Conservation (phyloP, 352 stramenopile species). For the Globisporangium polare region DNA sequence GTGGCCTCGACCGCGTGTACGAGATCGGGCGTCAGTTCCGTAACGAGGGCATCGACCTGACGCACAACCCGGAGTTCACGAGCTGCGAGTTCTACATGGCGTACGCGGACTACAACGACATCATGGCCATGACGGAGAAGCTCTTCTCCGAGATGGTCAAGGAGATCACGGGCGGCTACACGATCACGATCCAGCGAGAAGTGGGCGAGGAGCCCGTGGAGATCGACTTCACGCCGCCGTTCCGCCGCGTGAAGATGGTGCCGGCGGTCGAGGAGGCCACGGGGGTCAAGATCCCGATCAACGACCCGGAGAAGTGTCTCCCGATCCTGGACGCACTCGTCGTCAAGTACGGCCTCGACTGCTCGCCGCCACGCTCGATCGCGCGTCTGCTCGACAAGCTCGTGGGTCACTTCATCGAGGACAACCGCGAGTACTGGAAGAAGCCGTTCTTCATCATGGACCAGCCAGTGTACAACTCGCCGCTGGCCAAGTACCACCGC, state of each 20-base stretch:
- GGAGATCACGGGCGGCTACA: conserved; percentile 87
- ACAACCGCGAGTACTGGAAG: conserved; percentile 83
- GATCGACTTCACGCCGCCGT: conserved; percentile 94
- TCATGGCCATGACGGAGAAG: conserved; percentile 97
- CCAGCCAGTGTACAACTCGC: conserved; percentile 97
- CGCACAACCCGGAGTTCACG: conserved; percentile 99
- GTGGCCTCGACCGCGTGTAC: conserved; percentile 97
- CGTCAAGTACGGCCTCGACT: conserved; percentile 70
- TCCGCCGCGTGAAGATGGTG: conserved; percentile 95
- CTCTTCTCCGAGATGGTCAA: conserved; percentile 90
- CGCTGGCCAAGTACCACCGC: conserved; percentile 96
- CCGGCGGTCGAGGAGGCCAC: conserved; percentile 66
- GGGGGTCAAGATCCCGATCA: conserved; percentile 64
- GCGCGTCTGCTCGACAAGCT: conserved; percentile 84
- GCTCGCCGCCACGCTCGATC: conserved; percentile 65
- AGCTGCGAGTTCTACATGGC: conserved; percentile 98
- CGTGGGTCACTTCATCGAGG: conserved; percentile 87
- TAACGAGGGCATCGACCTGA: conserved; percentile 97
- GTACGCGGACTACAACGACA: conserved; percentile 98
- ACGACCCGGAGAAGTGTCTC: conserved; percentile 56
- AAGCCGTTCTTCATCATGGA: conserved; percentile 99
- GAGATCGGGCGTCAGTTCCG: conserved; percentile 98
- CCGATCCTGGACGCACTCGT: conserved; percentile 63
- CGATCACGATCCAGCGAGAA: conserved; percentile 90
- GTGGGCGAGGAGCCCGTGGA: conserved; percentile 59